Conservation (phyloP, 345 rosid species). For the Citrus glauca region DNA sequence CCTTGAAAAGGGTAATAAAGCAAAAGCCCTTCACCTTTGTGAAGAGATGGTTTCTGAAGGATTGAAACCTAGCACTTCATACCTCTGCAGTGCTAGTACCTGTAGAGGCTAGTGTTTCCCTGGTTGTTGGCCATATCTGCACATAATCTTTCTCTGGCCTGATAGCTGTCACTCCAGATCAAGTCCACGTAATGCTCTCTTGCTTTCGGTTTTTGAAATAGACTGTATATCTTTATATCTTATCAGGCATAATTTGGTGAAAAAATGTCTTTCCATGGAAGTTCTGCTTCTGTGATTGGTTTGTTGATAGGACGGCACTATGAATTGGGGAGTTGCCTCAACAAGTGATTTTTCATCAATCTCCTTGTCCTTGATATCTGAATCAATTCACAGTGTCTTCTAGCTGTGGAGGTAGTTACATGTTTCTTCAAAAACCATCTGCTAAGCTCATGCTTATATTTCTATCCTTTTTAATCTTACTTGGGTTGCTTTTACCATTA, state of each 20-base stretch:
- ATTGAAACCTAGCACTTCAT: slow-evolving; percentile 18
- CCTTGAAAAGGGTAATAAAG: slow-evolving; percentile 25
- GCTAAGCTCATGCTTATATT: neutral
- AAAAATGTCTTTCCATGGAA: neutral
- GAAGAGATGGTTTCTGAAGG: slow-evolving; percentile 45
- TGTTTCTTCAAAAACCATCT: neutral
- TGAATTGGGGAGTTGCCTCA: neutral
- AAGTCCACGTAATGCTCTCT: neutral
- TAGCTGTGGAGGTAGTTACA: neutral
- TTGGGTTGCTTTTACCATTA: neutral
- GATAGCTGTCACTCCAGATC: neutral
- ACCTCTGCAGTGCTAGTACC: too few species aligned
- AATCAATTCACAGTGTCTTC: neutral
- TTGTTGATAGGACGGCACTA: neutral
- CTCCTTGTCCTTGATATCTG: neutral
- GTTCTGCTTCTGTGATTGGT: neutral
- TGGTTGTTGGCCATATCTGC: neutral
- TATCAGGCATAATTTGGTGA: neutral
- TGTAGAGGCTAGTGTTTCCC: neutral
- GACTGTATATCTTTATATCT: neutral
- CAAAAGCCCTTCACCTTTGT: slow-evolving; percentile 29
- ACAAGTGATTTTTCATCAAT: neutral
- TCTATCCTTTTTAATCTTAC: neutral
- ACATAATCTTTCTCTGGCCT: neutral
- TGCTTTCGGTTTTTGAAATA: neutral